These are phyloP conservation scores for Cardiospermum halicacabum DNA, from an alignment of 345 rosid genomes.

Conservation along the genomic window DNA sequence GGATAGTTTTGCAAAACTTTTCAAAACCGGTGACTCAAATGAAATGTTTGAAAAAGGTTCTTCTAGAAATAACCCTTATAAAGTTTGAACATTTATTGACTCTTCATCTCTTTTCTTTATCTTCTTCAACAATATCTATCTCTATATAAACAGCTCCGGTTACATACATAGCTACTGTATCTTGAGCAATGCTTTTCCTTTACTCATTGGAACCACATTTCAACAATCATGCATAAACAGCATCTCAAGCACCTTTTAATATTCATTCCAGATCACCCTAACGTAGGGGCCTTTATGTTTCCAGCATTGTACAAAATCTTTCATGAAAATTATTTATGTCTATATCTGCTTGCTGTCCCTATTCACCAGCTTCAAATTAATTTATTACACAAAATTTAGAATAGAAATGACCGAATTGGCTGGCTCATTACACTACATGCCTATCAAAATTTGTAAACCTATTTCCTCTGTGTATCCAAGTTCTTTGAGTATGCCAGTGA, in stretches of 20 bases:
- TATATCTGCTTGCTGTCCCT: background rate
- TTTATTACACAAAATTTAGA: slow-evolving; percentile 26
- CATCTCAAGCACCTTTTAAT: background rate
- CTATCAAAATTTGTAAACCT: slow-evolving; percentile 84
- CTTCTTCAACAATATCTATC: no score
- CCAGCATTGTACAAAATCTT: background rate
- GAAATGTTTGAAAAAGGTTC: no score
- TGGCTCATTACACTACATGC: slow-evolving; percentile 1
- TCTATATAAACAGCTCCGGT: no score
- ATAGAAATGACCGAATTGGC: background rate
- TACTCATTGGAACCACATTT: background rate
- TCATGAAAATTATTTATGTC: slow-evolving; percentile 18
- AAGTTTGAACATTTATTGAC: no score
- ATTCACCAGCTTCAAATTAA: background rate
- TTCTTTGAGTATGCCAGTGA: slow-evolving; percentile 75
- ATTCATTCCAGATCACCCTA: background rate
- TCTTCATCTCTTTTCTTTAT: no score
- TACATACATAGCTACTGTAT: no score
- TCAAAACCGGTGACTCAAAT: no score
- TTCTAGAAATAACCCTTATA: no score
- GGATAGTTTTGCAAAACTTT: no score
- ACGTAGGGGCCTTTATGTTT: background rate
- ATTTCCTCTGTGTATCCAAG: slow-evolving; percentile 77
- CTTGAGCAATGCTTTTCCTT: background rate
- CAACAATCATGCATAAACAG: background rate